Evolutionary conservation across 179 eudicot genomes (phyloP).

Genomic region (Spinacia oleracea): DNA sequence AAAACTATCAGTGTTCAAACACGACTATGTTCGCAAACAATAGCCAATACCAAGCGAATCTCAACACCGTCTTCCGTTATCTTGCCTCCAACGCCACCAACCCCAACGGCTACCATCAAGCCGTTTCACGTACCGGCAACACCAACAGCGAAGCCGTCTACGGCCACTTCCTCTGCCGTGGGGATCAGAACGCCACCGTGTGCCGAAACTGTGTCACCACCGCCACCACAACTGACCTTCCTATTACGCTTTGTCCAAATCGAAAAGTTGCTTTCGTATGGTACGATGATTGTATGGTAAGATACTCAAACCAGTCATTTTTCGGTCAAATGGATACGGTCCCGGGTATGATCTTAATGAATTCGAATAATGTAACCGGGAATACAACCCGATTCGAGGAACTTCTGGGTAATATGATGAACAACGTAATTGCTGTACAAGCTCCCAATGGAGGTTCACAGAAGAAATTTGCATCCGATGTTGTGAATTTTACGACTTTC

Average conservation of each 20-base stretch:
- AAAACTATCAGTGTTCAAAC: background rate
- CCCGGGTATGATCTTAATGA: accelerated
- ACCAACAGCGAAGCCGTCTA: background rate
- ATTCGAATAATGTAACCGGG: background rate
- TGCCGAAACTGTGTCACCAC: slow-evolving; percentile 29
- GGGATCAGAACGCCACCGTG: slow-evolving; percentile 8
- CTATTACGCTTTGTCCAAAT: slow-evolving; percentile 18
- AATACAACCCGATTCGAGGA: slow-evolving; percentile 6
- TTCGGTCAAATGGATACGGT: background rate
- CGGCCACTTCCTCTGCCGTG: slow-evolving; percentile 42
- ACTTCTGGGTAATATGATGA: background rate
- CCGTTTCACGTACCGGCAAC: background rate
- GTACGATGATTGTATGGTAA: slow-evolving; percentile 28
- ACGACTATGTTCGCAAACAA: slow-evolving; percentile 17
- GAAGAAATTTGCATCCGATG: slow-evolving; percentile 12
- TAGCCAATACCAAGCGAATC: slow-evolving; percentile 13
- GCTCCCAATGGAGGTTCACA: slow-evolving; percentile 17
- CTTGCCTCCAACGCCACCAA: slow-evolving; percentile 24
- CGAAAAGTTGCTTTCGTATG: slow-evolving; percentile 16
- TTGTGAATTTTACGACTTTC: background rate
- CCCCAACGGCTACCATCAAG: slow-evolving; percentile 10
- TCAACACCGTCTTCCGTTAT: slow-evolving; percentile 15
- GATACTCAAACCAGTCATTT: slow-evolving; percentile 26
- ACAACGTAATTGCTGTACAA: background rate
- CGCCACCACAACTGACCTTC: slow-evolving; percentile 19